Percentiles rank a stretch among this genome's conserved stretches.
These are phyloP conservation scores for Schizosaccharomyces versatilis DNA, from an alignment of 1,139 yeast species.

Conservation along the genomic window DNA sequence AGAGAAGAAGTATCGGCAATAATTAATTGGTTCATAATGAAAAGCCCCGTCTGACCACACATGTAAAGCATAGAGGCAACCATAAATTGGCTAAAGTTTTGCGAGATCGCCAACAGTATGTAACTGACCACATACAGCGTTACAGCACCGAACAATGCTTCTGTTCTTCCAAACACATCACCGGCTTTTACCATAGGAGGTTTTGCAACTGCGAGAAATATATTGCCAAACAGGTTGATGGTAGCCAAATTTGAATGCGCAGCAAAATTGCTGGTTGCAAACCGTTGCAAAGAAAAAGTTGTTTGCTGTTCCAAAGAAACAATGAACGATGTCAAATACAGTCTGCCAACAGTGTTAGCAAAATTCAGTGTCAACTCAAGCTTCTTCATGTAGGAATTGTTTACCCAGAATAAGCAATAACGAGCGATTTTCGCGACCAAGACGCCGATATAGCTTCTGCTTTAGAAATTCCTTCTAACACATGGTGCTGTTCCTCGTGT, in stretches of 20 bases:
- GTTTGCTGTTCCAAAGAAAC: slow-evolving; percentile 22
- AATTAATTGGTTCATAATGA: slow-evolving; percentile 21
- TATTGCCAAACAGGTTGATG: slow-evolving; percentile 23
- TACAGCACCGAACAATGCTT: slow-evolving; percentile 29
- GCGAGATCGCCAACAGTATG: slow-evolving; percentile 45
- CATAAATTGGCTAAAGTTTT: slow-evolving; percentile 40
- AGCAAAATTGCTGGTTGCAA: slow-evolving; percentile 23
- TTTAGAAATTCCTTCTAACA: not conserved
- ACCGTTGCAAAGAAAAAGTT: slow-evolving; percentile 21
- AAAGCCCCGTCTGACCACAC: slow-evolving; percentile 37
- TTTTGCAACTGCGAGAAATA: slow-evolving; percentile 22
- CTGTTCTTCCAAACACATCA: slow-evolving; percentile 24
- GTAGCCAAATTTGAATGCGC: slow-evolving; percentile 23
- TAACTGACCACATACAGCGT: slow-evolving; percentile 49
- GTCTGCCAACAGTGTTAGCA: not conserved
- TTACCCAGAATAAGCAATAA: not conserved
- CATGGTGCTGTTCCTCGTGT: too few species aligned
- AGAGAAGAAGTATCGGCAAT: slow-evolving; percentile 24
- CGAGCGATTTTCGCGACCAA: not conserved
- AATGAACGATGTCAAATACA: not conserved
- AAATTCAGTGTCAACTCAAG: not conserved
- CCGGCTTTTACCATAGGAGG: slow-evolving; percentile 25
- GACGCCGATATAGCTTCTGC: not conserved
- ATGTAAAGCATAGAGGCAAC: slow-evolving; percentile 56
- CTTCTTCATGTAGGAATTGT: not conserved